Evolutionary conservation across 176 grass and related monocot genomes (phyloP), one percentile per base, ranked within the genome.

Genomic region (Zoysia pacifica): DNA sequence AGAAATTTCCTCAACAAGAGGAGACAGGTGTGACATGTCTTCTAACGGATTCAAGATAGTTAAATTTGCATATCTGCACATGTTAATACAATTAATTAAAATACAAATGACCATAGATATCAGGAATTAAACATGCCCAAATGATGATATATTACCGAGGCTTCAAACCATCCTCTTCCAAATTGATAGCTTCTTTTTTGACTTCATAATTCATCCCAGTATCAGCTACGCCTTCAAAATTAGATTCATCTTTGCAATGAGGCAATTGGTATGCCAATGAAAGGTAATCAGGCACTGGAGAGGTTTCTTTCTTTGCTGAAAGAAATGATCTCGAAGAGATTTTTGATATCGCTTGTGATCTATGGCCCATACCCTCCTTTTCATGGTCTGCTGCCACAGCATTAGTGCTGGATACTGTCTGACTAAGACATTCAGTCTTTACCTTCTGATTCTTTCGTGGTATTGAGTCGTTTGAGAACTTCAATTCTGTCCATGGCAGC

Each of bases 71-170:
- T 80, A 84, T 79, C 91, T 94, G 91, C 18, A 61, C 74, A 74
- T 37, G 13, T 74, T 11, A 81, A 35, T 46, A 84, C 51, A 39
- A 13, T 11, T 37, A 61, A 41, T 81, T 89, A 80, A 68, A 84
- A 84, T 4, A 81, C n/a, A 45, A 72, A 77, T 45, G 9, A 60
- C 68, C 72, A 36, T 65, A 46, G 1, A 68, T 59, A 65, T 18
- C 79, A 62, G 6, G 20, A 73, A 69, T 68, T 19, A 28, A 48
- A 60, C 39, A 73, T 74, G 67, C 14, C 2, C 6, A 18, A 79
- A 76, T 20, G 16, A 74, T 75, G 61, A 77, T 69, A 80, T 43
- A 88, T 94, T 93, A 94, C 88, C 77, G 28, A 70, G 82, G 59
- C 15, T 50, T 51, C 46, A 55, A 63, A 73, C 77, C 77, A 37